Conservation (phyloP, 108 stramenopile species). For the Poteriospumella lacustris region DNA sequence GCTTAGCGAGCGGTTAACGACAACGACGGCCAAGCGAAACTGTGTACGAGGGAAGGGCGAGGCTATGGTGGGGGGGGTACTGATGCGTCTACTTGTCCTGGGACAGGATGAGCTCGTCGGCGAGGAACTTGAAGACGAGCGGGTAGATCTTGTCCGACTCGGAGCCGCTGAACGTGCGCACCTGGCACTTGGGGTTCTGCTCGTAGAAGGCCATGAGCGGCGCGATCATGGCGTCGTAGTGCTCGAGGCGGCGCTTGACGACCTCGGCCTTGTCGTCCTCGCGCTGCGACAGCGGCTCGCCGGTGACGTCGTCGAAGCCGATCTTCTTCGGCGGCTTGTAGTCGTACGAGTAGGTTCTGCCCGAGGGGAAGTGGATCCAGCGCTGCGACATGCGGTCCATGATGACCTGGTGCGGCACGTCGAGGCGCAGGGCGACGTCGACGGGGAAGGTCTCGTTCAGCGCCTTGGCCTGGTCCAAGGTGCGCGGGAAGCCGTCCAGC, state of each 20-base stretch:
- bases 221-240: constrained; percentile 73
- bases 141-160: constrained; percentile 88
- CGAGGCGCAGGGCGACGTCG: constrained; percentile 82
- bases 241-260: constrained; percentile 70
- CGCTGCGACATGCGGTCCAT: constrained; percentile 81
- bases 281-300: constrained; percentile 83
- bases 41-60: no score
- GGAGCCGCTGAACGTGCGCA: constrained; percentile 77
- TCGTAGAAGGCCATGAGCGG: constrained; percentile 81
- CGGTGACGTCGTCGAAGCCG: constrained; percentile 82
- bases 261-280: constrained; percentile 89
- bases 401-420: constrained; percentile 85
- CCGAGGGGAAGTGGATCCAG: constrained; percentile 88
- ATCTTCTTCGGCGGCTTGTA: constrained; percentile 86
- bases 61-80: no score
- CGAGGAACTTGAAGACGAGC: constrained; percentile 59
- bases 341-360: constrained; percentile 84
- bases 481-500: constrained; percentile 92
- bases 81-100: no score
- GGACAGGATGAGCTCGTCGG: constrained; percentile 16
- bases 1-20: no score
- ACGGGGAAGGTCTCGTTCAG: constrained; percentile 73
- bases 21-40: no score
- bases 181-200: constrained; percentile 57
- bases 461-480: constrained; percentile 80